phyloP scores from a whole-genome alignment of 73 alveolate species.

The Paramecium sonneborni region DNA sequence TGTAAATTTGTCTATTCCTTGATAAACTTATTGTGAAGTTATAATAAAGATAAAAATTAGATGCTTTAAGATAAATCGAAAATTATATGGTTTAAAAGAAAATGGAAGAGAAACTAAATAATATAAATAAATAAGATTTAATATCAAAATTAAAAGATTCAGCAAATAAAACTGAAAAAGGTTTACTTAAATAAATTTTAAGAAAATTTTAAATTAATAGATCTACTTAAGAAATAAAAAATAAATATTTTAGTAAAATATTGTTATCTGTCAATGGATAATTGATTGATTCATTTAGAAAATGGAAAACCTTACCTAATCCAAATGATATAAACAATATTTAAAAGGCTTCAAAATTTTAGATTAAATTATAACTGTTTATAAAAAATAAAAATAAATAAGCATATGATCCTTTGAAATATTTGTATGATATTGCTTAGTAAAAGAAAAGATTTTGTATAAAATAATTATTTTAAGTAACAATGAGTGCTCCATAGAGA shows the following conservation, averaged over 20 bases:
- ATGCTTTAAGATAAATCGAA: not conserved
- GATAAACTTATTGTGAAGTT: not conserved
- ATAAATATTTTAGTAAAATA: not conserved
- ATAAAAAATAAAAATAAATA: not conserved
- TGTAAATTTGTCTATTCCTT: not conserved
- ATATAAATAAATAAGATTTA: not conserved
- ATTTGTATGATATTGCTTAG: not conserved
- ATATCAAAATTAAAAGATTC: not conserved
- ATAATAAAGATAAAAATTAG: not conserved
- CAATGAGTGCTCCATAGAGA: constrained; percentile 24
- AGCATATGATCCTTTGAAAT: constrained; percentile 27
- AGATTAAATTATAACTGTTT: not conserved
- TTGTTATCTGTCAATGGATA: not conserved
- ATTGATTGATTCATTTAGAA: not conserved
- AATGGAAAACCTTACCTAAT: not conserved
- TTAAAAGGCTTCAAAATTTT: not conserved
- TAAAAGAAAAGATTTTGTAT: constrained; percentile 6
- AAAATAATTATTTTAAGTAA: not conserved
- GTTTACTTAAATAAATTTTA: not conserved
- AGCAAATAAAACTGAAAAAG: not conserved
- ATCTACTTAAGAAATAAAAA: not conserved
- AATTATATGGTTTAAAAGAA: not conserved
- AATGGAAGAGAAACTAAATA: constrained; percentile 1
- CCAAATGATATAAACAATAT: not conserved
- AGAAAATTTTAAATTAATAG: not conserved